Evolutionary conservation across 768 basidiomycete genomes (phyloP).

Genomic region (Pisolithus sp.): DNA sequence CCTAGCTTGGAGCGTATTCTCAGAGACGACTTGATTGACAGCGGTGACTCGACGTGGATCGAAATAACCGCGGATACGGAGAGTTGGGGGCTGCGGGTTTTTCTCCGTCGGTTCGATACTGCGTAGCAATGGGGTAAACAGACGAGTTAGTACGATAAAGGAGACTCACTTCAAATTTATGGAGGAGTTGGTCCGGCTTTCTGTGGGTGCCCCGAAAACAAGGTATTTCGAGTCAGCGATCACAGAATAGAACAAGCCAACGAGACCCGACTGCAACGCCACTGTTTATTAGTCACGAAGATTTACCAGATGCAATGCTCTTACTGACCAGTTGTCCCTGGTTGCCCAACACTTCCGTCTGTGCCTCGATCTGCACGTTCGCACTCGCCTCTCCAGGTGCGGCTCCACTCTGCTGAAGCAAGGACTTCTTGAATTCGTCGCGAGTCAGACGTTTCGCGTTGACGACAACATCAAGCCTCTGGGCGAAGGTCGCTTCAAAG

Average conservation of each 20-base stretch:
- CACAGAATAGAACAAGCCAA: constrained; percentile 35
- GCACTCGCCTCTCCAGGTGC: constrained; percentile 8
- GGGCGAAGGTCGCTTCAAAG: constrained; percentile 37
- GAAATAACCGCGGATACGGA: constrained; percentile 24
- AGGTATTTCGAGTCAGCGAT: constrained; percentile 28
- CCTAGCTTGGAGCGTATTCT: constrained; percentile 17
- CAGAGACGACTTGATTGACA: constrained; percentile 30
- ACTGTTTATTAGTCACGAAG: too few relatives aligned
- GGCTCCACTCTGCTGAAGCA: constrained; percentile 27
- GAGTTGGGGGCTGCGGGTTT: constrained; percentile 11
- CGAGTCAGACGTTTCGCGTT: constrained; percentile 37
- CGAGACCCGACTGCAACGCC: constrained; percentile 20
- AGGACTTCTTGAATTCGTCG: constrained; percentile 33
- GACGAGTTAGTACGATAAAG: too few relatives aligned
- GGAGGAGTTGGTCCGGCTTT: constrained; percentile 28
- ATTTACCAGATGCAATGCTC: too few relatives aligned
- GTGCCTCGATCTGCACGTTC: constrained; percentile 18
- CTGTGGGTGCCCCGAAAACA: constrained; percentile 28
- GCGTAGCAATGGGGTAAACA: not conserved
- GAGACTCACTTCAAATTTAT: constrained; percentile 33
- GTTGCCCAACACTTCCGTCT: constrained; percentile 22
- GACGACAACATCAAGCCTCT: constrained; percentile 30
- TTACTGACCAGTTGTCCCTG: constrained; percentile 22
- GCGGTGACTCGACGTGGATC: constrained; percentile 27
- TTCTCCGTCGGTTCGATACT: constrained; percentile 28